phyloP scores from a whole-genome alignment of 352 stramenopile species.

The Sclerospora graminicola region DNA sequence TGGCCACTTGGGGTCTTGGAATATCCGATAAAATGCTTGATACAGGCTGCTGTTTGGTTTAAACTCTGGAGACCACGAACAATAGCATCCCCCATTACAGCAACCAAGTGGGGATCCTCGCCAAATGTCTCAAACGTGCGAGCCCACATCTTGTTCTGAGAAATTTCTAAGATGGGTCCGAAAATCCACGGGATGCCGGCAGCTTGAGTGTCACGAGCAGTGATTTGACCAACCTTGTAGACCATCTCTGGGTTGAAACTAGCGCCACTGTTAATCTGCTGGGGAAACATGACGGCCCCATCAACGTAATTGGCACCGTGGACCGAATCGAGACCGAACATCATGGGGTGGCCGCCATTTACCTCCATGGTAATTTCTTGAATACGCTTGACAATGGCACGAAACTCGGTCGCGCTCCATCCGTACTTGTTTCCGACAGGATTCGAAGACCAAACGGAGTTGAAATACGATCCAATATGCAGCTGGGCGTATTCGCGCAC shows the following conservation, averaged over 20 bases:
- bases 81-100: constrained; percentile 67
- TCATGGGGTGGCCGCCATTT: constrained; percentile 42
- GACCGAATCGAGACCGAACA: constrained; percentile 88
- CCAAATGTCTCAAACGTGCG: constrained; percentile 92
- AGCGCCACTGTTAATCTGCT: constrained; percentile 83
- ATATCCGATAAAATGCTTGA: constrained; percentile 89
- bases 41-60: constrained; percentile 60
- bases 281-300: constrained; percentile 72
- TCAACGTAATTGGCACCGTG: constrained; percentile 85
- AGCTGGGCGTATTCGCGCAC: background rate
- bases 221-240: constrained; percentile 55
- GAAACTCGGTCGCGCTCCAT: background rate
- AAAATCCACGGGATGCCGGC: constrained; percentile 89
- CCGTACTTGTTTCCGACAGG: background rate
- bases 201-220: constrained; percentile 73
- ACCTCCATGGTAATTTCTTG: constrained; percentile 1
- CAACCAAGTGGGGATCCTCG: constrained; percentile 82
- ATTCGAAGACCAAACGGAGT: background rate
- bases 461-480: background rate
- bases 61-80: constrained; percentile 76
- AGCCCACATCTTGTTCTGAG: constrained; percentile 81
- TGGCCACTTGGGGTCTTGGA: constrained; percentile 74
- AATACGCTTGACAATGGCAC: background rate
- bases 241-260: constrained; percentile 83
- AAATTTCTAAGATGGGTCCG: constrained; percentile 80